Conservation (phyloP, 164 flowering plant genomes). For the Chimonanthus salicifolius region DNA sequence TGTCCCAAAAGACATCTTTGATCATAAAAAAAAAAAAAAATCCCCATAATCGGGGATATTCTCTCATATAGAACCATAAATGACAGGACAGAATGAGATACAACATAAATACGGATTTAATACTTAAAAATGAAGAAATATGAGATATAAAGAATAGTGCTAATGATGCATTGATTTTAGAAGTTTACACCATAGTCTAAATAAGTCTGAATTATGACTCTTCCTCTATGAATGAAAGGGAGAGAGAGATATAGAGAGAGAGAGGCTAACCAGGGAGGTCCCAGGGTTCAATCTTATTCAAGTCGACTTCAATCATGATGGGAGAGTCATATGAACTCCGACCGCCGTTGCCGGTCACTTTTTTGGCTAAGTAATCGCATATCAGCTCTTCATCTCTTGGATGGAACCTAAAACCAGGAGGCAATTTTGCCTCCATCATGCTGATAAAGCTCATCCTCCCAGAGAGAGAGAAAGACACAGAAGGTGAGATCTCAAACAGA, state of each 20-base stretch:
- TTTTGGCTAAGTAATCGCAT: conserved; percentile 60
- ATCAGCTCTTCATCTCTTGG: conserved; percentile 73
- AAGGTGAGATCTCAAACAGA: neutral
- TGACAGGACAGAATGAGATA: too few relatives aligned
- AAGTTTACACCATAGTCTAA: too few relatives aligned
- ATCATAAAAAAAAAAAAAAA: too few relatives aligned
- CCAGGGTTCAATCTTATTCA: conserved; percentile 82
- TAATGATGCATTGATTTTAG: too few relatives aligned
- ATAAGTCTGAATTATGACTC: too few relatives aligned
- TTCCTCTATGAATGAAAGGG: neutral
- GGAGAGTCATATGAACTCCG: conserved; percentile 19
- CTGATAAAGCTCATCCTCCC: conserved; percentile 36
- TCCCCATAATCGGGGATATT: too few relatives aligned
- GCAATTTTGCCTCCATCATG: conserved; percentile 57
- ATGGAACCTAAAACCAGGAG: conserved; percentile 78
- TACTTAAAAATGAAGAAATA: too few relatives aligned
- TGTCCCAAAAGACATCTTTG: too few relatives aligned
- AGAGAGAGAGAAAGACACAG: conserved; percentile 1
- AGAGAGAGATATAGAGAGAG: neutral
- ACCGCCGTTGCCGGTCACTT: conserved; percentile 34
- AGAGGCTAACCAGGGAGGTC: conserved; percentile 58
- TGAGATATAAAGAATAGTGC: too few relatives aligned
- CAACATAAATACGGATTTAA: too few relatives aligned
- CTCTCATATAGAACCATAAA: too few relatives aligned
- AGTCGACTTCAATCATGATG: conserved; percentile 54